phyloP scores from a whole-genome alignment of 192 early-diverging fungal species.

The Endogone sp. region DNA sequence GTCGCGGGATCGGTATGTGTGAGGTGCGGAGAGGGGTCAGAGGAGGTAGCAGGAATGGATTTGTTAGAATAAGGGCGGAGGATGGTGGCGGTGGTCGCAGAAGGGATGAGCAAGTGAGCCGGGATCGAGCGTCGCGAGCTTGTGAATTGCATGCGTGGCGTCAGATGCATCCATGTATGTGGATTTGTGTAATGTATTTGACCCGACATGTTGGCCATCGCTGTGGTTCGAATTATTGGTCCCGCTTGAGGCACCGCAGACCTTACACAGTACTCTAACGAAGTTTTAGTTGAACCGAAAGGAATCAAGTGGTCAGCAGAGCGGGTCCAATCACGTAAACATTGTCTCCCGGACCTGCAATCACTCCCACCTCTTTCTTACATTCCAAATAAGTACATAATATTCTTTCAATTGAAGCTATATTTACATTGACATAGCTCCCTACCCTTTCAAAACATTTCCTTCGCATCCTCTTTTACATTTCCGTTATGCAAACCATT shows the following conservation, averaged over 20 bases:
- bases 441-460: too few species aligned
- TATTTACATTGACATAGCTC: too few species aligned
- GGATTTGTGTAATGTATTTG: background rate
- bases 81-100: background rate
- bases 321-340: background rate
- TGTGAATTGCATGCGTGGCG: background rate
- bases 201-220: background rate
- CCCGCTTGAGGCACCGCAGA: background rate
- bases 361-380: background rate
- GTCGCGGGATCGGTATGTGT: slow-evolving; percentile 73
- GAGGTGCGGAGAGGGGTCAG: slow-evolving; percentile 26
- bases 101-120: background rate
- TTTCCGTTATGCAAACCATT: too few species aligned
- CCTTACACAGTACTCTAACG: background rate
- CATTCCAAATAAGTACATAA: background rate
- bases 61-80: background rate
- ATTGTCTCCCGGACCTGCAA: background rate
- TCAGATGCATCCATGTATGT: background rate
- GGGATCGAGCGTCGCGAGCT: background rate
- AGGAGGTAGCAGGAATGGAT: background rate
- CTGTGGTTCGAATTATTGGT: background rate
- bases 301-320: background rate
- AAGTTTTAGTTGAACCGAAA: background rate
- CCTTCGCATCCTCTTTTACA: background rate
- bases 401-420: background rate